phyloP scores from a whole-genome alignment of 306 rosid species.

The Ammopiptanthus mongolicus region DNA sequence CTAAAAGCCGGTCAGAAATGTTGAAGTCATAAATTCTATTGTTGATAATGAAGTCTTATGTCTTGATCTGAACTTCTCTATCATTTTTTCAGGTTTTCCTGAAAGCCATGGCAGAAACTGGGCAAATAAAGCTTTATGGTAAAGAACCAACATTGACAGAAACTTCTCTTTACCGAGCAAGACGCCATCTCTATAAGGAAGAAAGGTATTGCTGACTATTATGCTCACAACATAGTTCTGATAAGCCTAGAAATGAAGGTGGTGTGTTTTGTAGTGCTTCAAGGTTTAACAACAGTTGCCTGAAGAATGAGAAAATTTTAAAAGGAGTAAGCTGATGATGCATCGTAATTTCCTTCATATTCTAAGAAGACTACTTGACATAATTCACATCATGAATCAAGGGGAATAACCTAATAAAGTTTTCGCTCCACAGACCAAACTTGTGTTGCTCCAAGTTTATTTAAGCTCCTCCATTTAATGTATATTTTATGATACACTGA shows the following conservation, averaged over 20 bases:
- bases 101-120: constrained; percentile 98
- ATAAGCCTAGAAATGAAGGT: constrained; percentile 13
- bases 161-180: constrained; percentile 88
- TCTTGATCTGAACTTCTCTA: constrained; percentile 10
- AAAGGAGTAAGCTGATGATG: constrained; percentile 9
- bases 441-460: background rate
- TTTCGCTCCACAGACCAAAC: background rate
- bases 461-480: background rate
- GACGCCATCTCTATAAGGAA: constrained; percentile 89
- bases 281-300: constrained; percentile 3
- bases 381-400: background rate
- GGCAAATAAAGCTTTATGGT: constrained; percentile 82
- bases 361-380: background rate
- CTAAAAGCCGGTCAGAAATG: background rate
- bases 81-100: constrained; percentile 68
- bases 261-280: background rate
- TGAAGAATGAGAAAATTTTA: constrained; percentile 2
- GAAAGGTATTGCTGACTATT: constrained; percentile 57
- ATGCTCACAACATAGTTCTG: background rate
- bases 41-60: constrained; percentile 4
- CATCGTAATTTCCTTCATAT: background rate
- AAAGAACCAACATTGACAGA: constrained; percentile 84
- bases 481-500: background rate
- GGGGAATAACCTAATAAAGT: background rate
- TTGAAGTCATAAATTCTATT: background rate